Evolutionary conservation across 306 rosid species (phyloP).

Genomic region (Castanea mollissima): DNA sequence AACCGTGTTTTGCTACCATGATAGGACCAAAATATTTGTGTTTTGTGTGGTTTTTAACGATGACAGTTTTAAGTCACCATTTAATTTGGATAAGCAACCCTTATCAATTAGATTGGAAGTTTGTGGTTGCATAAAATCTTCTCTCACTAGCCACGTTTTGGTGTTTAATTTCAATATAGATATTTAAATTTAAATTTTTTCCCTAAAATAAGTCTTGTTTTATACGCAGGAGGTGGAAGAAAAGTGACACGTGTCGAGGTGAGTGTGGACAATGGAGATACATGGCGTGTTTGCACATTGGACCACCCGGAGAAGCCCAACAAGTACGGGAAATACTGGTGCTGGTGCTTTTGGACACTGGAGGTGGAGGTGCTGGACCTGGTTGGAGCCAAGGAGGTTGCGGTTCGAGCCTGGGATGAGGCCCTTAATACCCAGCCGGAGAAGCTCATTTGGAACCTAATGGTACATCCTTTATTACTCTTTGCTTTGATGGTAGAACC

Average conservation of each 20-base stretch:
- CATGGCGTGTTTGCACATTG: constrained; percentile 60
- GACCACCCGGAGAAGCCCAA: constrained; percentile 67
- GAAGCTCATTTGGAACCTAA: constrained; percentile 85
- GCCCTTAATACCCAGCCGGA: constrained; percentile 82
- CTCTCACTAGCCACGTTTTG: neutral
- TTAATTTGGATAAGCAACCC: too few relatives aligned
- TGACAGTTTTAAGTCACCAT: too few relatives aligned
- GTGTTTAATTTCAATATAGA: neutral
- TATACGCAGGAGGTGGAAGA: constrained; percentile 72
- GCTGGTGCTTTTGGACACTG: constrained; percentile 93
- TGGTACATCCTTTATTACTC: constrained; percentile 35
- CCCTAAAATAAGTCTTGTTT: neutral
- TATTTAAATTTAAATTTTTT: neutral
- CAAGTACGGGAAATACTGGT: constrained; percentile 82
- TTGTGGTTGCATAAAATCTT: neutral
- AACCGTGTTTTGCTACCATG: too few relatives aligned
- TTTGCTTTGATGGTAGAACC: neutral
- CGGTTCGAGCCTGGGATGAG: constrained; percentile 88
- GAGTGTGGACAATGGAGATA: constrained; percentile 75
- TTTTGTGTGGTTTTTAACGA: too few relatives aligned
- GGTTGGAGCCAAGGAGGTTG: constrained; percentile 62
- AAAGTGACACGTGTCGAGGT: constrained; percentile 91
- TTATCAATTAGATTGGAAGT: neutral
- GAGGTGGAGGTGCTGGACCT: constrained; percentile 70
- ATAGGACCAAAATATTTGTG: too few relatives aligned